These are phyloP conservation scores for Coniochaeta prunicola DNA, from an alignment of 2,329 filamentous ascomycete genomes.

Conservation along the genomic window DNA sequence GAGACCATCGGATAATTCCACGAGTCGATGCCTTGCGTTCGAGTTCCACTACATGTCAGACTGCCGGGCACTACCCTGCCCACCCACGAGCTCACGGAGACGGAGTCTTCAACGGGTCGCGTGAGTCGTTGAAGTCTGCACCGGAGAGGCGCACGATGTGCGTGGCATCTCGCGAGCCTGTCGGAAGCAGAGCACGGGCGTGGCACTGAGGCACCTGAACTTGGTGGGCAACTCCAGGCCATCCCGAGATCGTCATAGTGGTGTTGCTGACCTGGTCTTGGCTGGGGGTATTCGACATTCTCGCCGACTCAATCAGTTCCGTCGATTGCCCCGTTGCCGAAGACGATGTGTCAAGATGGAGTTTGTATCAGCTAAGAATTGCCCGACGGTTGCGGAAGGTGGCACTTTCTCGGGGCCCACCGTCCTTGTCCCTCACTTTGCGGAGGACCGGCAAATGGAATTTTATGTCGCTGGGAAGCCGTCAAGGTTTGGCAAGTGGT, in stretches of 20 bases:
- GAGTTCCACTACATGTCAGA: constrained; percentile 1
- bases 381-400: constrained; percentile 1
- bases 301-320: neutral
- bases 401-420: neutral
- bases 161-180: neutral
- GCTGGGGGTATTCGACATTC: neutral
- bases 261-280: neutral
- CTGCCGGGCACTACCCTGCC: neutral
- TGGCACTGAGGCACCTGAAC: neutral
- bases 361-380: constrained; percentile 2
- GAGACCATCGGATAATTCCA: neutral
- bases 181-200: neutral
- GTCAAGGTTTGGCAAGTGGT: neutral
- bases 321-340: neutral
- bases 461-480: neutral
- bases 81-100: neutral
- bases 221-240: neutral
- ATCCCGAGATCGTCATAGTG: neutral
- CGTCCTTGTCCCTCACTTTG: neutral
- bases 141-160: neutral
- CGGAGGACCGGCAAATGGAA: neutral
- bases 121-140: neutral
- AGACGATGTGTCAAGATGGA: constrained; percentile 3
- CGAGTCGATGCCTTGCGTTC: neutral
- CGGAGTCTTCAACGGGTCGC: neutral